Conservation (phyloP, 495 filamentous ascomycete species). For the Trichoderma virens region DNA sequence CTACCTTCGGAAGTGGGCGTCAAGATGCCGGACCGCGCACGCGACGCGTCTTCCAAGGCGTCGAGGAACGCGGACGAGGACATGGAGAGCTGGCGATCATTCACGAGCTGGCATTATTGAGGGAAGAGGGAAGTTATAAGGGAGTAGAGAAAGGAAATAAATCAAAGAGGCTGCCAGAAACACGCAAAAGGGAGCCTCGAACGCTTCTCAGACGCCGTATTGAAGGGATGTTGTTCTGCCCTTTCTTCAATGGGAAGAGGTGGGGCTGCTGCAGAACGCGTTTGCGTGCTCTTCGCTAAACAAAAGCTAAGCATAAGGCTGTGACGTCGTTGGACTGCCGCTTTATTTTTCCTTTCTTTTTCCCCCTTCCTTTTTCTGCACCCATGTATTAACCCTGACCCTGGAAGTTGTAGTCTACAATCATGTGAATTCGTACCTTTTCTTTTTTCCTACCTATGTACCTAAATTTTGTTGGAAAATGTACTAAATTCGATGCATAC, state of each 20-base stretch:
- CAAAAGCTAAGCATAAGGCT: background rate
- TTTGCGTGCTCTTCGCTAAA: background rate
- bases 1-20: conserved; percentile 25
- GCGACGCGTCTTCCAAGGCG: conserved; percentile 26
- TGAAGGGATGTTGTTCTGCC: conserved; percentile 6
- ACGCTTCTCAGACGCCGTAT: background rate
- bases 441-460: too few species aligned
- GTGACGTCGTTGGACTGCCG: background rate
- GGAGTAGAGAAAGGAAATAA: conserved; percentile 8
- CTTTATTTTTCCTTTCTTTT: background rate
- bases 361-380: background rate
- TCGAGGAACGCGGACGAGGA: conserved; percentile 5
- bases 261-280: background rate
- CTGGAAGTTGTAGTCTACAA: too few species aligned
- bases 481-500: too few species aligned
- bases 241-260: background rate
- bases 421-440: too few species aligned
- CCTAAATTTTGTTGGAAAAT: too few species aligned
- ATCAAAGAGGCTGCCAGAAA: too few species aligned
- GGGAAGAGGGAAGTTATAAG: conserved; percentile 10
- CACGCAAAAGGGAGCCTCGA: conserved; percentile 13
- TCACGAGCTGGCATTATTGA: background rate
- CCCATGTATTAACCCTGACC: background rate
- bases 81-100: background rate
- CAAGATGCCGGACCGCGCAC: conserved; percentile 25